Base-by-base conservation (phyloP, 1,284 basidiomycete genomes). In the Cryptococcus sp. region DNA sequence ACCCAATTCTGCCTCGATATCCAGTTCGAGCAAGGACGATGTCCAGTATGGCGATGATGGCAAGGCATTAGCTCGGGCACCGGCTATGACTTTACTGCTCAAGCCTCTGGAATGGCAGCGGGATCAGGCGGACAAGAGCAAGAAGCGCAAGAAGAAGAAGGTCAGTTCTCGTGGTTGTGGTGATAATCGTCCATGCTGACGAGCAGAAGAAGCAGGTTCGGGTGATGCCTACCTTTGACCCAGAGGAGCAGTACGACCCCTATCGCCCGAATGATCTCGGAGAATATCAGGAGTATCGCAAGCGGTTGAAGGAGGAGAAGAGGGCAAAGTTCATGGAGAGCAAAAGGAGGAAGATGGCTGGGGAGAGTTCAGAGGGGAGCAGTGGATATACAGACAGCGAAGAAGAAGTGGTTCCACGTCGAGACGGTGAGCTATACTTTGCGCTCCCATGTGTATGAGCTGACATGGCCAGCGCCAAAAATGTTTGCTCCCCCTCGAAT, bases 201-300 rank as follows among this genome's bases (percentile, higher is more conserved):
- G 6, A 4, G 28, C 43, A 56, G 54, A 53, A 49, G 50, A 51
- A 52, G 47, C 53, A 46, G 26, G 53, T 54, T 25, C 54, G 59
- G 35, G 57, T 66, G 22, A 48, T 64, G 19, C 63, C 69, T 22
- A 56, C 57, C 1, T 74, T 74, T 48, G 53, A 69, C 25, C 72
- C 72, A 1, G 66, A 69, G 16, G 72, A 74, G 47, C 57, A 59
- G 40, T 74, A 74, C 48, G 69, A 74, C 43, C 72, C 72, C 4
- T 63, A 69, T 45, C 51, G 63, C 35, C 72, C 72, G 1, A 74
- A 74, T 48, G 72, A 74, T 36, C 59, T 74, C 6, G 68, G 66
- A 38, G 69, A 71, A 55, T 74, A 70, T 49, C 69, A 69, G 51
- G 51, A 58, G 22, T 74, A 70, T 52, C 51, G 72, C 26, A 63